Base-by-base conservation (phyloP, 345 rosid species). In the Boechera retrofracta region DNA sequence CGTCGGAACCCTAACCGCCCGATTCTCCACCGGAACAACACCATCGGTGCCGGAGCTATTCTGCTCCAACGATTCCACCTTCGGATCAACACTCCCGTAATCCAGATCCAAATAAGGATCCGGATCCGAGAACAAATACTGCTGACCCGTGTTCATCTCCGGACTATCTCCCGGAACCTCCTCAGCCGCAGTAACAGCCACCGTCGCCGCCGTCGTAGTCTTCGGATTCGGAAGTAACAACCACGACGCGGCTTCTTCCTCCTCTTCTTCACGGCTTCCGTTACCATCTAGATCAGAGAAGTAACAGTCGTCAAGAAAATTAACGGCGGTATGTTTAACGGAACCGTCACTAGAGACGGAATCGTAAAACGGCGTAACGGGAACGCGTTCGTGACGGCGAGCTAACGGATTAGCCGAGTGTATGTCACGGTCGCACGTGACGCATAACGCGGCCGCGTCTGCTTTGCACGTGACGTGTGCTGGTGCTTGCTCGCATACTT, bases 401-500 rank as follows among this genome's bases (percentile, higher is more conserved):
- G 99, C 97, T 44, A 95, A 76, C 0, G 96, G 98, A 71, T 96
- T 96, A 5, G 96, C 99, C 0, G 98, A 89, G 89, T 96, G 99
- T 82, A 96, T 96, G 73, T 96, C 98, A 0, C 88, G 92, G 89
- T 96, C 99, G 72, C 99, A 96, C 65, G 93, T 80, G 82, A 86
- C 77, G 83, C 99, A 96, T 61, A 96, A 92, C 12, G 99, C 89
- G n/a, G 99, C 99, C 1, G 99, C 98, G 73, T 96, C 99, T 1
- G 98, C 99, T 78, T 90, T 89, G 86, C 99, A 96, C 59, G 97
- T 96, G 78, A 96, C 94, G 75, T 91, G 87, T 3, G 99, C 98
- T 0, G 99, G 99, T 0, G 96, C 97, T 72, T 96, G 99, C 86
- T 96, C 99, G 64, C 99, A 96, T n/a, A 95, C 99, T 74, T 88